Conservation (phyloP, 1,284 basidiomycete species). For the Boletus mariae region DNA sequence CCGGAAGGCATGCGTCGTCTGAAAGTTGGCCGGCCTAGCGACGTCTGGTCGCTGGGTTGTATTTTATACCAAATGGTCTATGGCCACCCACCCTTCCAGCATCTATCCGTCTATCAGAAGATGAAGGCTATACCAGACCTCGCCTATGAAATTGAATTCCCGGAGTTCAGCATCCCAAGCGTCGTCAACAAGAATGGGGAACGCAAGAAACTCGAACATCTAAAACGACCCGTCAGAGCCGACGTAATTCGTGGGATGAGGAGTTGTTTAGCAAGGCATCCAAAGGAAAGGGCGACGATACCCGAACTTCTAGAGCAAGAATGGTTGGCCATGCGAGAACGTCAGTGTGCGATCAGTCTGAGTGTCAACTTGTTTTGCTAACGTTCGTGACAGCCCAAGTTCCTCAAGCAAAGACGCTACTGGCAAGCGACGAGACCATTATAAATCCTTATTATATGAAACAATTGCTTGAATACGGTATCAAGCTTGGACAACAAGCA, state of each 20-base stretch:
- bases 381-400: conserved; percentile 21
- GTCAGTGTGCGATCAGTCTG: conserved; percentile 29
- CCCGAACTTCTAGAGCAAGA: conserved; percentile 66
- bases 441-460: conserved; percentile 74
- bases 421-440: conserved; percentile 58
- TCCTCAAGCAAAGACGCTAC: conserved; percentile 32
- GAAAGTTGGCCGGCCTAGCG: conserved; percentile 83
- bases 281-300: conserved; percentile 80
- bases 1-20: conserved; percentile 74
- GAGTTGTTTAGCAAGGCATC: conserved; percentile 67
- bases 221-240: conserved; percentile 59
- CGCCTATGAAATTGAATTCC: conserved; percentile 70
- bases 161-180: conserved; percentile 45
- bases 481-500: conserved; percentile 46
- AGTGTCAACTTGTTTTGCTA: conserved; percentile 15
- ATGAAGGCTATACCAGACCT: conserved; percentile 85
- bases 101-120: conserved; percentile 79
- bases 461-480: conserved; percentile 65
- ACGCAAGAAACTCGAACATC: conserved; percentile 54
- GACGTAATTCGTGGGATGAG: conserved; percentile 74
- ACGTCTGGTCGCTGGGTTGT: conserved; percentile 97
- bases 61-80: conserved; percentile 99
- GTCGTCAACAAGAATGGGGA: conserved; percentile 41
- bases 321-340: conserved; percentile 61
- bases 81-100: conserved; percentile 89